Evolutionary conservation across 2,329 filamentous ascomycete species (phyloP).

Genomic region (Amphichorda felina): DNA sequence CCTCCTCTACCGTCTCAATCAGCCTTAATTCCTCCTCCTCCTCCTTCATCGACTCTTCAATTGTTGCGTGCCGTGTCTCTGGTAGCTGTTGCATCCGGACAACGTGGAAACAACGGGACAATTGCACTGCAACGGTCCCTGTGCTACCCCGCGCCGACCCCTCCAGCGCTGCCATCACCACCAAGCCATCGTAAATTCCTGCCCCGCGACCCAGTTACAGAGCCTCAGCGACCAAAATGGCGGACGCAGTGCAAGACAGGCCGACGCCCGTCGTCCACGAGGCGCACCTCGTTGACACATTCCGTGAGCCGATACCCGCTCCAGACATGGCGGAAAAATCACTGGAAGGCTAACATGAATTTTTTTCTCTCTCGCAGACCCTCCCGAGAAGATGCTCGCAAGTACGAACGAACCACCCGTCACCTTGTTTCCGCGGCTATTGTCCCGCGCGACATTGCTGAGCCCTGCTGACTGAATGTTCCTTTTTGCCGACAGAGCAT

Average conservation of each 20-base stretch:
- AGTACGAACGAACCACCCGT: conserved; percentile 42
- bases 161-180: neutral
- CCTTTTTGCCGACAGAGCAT: conserved; percentile 40
- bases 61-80: too few species aligned
- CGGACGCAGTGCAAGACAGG: neutral
- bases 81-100: too few species aligned
- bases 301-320: conserved; percentile 38
- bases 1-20: neutral
- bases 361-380: conserved; percentile 29
- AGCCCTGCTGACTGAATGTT: neutral
- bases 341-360: conserved; percentile 1
- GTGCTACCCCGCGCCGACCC: neutral
- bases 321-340: neutral
- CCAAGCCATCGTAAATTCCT: neutral
- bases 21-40: neutral
- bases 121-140: neutral
- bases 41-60: neutral
- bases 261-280: conserved; percentile 45
- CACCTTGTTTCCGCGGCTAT: neutral
- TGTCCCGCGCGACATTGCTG: too few species aligned
- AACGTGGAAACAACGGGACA: too few species aligned
- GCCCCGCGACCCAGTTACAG: neutral
- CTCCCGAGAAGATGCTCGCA: conserved; percentile 54
- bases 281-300: conserved; percentile 68
- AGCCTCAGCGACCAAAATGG: neutral